Percentiles rank a stretch among this genome's conserved stretches.
phyloP scores from a whole-genome alignment of 805 yeast genomes.

The Saccharomycopsis synnaedendra region DNA sequence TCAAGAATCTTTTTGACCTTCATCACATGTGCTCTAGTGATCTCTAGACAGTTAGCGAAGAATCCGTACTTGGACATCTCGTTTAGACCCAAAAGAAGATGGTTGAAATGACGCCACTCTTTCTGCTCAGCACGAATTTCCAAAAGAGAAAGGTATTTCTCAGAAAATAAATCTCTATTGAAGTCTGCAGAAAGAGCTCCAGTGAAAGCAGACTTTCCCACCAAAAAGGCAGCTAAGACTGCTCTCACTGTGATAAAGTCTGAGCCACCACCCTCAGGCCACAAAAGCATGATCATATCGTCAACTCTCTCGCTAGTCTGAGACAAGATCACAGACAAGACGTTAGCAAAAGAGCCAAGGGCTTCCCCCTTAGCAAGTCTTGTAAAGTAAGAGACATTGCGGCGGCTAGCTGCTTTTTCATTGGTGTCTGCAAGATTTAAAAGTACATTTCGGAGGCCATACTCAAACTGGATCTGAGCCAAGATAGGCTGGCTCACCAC shows the following conservation, averaged over 20 bases:
- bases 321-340: constrained; percentile 20
- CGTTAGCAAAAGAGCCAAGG: constrained; percentile 17
- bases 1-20: background rate
- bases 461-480: background rate
- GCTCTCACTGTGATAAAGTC: constrained; percentile 9
- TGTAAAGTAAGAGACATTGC: constrained; percentile 11
- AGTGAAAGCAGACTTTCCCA: constrained; percentile 5
- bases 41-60: no score
- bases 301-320: background rate
- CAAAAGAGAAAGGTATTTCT: background rate
- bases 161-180: background rate
- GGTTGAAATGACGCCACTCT: constrained; percentile 11
- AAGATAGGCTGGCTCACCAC: constrained; percentile 16
- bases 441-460: no score
- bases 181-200: background rate
- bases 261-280: background rate
- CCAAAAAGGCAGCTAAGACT: constrained; percentile 2
- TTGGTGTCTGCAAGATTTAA: no score
- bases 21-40: background rate
- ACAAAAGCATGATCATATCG: background rate
- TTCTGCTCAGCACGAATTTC: no score
- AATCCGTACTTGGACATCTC: constrained; percentile 8
- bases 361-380: constrained; percentile 20
- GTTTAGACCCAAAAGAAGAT: constrained; percentile 7
- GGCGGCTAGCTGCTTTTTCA: no score